phyloP scores from a whole-genome alignment of 106 monocot genomes.

The Xerophyta viscosa region DNA sequence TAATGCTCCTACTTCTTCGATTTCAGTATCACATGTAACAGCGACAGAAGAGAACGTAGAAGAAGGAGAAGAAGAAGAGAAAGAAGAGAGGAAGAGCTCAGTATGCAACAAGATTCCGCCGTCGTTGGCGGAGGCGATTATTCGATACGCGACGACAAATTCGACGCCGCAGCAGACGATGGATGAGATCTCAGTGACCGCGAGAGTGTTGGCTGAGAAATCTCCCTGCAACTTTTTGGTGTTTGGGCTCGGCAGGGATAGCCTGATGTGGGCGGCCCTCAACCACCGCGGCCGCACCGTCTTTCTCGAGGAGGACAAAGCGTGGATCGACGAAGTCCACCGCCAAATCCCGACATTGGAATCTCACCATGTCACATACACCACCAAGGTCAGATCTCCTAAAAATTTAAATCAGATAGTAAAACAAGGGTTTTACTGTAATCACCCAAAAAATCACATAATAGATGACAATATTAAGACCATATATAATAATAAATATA shows the following conservation, averaged over 20 bases:
- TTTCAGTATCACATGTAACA: background rate
- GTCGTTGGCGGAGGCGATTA: constrained; percentile 35
- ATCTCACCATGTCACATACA: constrained; percentile 57
- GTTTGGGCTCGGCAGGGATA: constrained; percentile 82
- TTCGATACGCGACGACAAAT: constrained; percentile 56
- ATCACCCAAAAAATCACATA: too few species aligned
- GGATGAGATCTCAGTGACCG: constrained; percentile 43
- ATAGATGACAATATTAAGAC: too few species aligned
- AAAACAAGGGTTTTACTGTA: too few species aligned
- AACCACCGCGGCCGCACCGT: constrained; percentile 87
- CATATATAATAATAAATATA: too few species aligned
- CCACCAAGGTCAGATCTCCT: constrained; percentile 41
- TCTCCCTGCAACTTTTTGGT: constrained; percentile 90
- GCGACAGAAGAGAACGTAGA: background rate
- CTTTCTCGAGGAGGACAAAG: constrained; percentile 77
- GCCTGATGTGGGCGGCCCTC: constrained; percentile 78
- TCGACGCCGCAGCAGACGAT: constrained; percentile 53
- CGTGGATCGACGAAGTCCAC: constrained; percentile 50
- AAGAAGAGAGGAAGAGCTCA: too few species aligned
- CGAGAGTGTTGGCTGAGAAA: constrained; percentile 28
- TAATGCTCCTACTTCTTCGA: background rate
- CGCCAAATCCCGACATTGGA: constrained; percentile 34
- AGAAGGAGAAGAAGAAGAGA: too few species aligned
- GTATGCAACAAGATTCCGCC: constrained; percentile 42
- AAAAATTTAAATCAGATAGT: background rate